Base-by-base conservation (phyloP, 192 early-diverging fungal species). In the Rhizophagus prolifer region DNA sequence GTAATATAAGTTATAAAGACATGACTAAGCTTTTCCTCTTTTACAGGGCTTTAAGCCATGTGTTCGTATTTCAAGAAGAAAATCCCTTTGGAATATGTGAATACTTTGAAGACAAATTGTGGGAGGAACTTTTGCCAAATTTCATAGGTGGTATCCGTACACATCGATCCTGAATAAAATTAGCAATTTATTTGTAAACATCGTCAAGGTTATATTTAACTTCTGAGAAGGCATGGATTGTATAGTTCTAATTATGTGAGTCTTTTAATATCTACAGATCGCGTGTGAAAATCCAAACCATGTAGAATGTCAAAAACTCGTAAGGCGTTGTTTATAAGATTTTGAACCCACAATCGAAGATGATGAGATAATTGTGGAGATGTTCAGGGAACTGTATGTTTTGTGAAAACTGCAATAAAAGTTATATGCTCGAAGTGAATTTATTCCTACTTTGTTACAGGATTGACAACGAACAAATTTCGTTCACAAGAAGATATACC, bases 41-140 rank as follows among this genome's bases (percentile, higher is more conserved):
- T 74, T 62, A 38, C 54, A 74, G 30, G n/a, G n/a, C 10, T 62
- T 23, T 74, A 74, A 74, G 72, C n/a, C 72, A 61, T 9, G n/a
- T 74, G 5, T 74, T 61, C 23, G 72, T 74, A 61, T 74, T 74
- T 74, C 58, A 61, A 13, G 70, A 74, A 62, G n/a, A 61, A 44
- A 44, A 23, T 23, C 10, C 12, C 1, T 14, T 7, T 19, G 59
- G 54, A 23, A 44, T 74, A 13, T 61, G 19, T 16, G 58, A 74
- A 10, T 62, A 61, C 25, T 74, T 74, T 41, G 59, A 62, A 44
- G 59, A 62, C 9, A n/a, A 74, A 74, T 26, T 74, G 4, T 74
- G 72, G 72, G 34, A 38, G 61, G 54, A 58, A 3, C 12, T 10
- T 74, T 74, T 62, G n/a, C 21, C 34, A 38, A 74, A 2, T 74